Evolutionary conservation across 208 protist genomes (phyloP).

Genomic region (Wallacemonas sp.): DNA sequence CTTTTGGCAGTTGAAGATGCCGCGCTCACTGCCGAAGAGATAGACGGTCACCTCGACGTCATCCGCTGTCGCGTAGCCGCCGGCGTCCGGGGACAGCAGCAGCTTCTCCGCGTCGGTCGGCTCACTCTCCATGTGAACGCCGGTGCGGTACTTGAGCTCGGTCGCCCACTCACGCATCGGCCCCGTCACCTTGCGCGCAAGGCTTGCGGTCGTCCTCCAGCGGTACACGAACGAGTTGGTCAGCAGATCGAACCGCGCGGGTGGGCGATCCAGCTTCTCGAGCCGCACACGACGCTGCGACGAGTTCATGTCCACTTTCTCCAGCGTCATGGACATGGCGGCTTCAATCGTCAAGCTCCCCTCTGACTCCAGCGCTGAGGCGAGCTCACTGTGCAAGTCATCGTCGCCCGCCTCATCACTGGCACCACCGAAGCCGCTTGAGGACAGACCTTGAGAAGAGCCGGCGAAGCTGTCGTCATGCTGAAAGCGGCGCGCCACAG

Average conservation of each 20-base stretch:
- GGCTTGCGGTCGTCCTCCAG: constrained; percentile 82
- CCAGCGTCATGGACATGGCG: constrained; percentile 24
- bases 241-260: constrained; percentile 82
- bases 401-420: not conserved
- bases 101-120: constrained; percentile 68
- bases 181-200: constrained; percentile 78
- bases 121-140: constrained; percentile 88
- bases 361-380: constrained; percentile 51
- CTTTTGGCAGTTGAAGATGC: constrained; percentile 85
- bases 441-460: too few relatives aligned
- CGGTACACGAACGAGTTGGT: constrained; percentile 88
- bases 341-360: constrained; percentile 31
- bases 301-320: constrained; percentile 21
- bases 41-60: constrained; percentile 90
- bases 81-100: constrained; percentile 26
- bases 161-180: constrained; percentile 91
- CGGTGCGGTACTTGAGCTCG: constrained; percentile 90
- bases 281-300: constrained; percentile 42
- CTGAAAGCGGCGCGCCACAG: not conserved
- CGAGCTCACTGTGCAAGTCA: constrained; percentile 61
- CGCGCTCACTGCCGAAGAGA: constrained; percentile 88
- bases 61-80: constrained; percentile 71
- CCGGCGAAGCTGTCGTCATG: not conserved
- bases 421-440: not conserved
- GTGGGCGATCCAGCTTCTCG: constrained; percentile 66